phyloP scores from a whole-genome alignment of 2,329 filamentous ascomycete species.

The Diaporthe nobilis region DNA sequence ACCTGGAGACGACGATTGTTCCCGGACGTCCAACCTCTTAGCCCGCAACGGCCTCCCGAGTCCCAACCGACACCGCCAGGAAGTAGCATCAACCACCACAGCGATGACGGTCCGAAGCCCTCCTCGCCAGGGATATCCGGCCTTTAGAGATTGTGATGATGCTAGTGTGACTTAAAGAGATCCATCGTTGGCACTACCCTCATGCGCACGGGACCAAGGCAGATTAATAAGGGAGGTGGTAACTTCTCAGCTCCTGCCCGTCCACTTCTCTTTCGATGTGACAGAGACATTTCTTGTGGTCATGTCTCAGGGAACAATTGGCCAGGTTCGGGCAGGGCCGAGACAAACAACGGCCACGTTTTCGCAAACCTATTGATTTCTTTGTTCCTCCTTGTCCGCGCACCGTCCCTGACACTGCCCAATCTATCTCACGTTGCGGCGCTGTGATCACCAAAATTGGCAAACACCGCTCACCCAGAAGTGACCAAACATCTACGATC shows the following conservation, averaged over 20 bases:
- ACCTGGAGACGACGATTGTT: constrained; percentile 20
- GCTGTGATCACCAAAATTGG: background rate
- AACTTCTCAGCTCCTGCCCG: constrained; percentile 25
- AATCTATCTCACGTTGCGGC: background rate
- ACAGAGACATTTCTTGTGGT: constrained; percentile 38
- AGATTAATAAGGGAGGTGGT: constrained; percentile 25
- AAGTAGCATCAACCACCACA: constrained; percentile 23
- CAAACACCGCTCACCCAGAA: background rate
- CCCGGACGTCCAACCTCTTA: constrained; percentile 27
- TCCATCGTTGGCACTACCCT: constrained; percentile 20
- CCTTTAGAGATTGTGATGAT: constrained; percentile 24
- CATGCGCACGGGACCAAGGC: constrained; percentile 14
- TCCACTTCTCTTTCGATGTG: constrained; percentile 1
- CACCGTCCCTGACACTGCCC: background rate
- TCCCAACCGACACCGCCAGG: constrained; percentile 12
- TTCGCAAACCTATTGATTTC: constrained; percentile 10
- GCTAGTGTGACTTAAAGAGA: constrained; percentile 23
- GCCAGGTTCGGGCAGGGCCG: constrained; percentile 24
- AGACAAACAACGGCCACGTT: constrained; percentile 32
- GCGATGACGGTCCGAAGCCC: constrained; percentile 14
- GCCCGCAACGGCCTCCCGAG: constrained; percentile 8
- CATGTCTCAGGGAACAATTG: constrained; percentile 36
- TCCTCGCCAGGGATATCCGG: constrained; percentile 27
- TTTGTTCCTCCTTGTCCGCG: background rate
- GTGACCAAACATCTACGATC: background rate